Conservation (phyloP, 176 grass and related monocot species). For the Avena eriantha region DNA sequence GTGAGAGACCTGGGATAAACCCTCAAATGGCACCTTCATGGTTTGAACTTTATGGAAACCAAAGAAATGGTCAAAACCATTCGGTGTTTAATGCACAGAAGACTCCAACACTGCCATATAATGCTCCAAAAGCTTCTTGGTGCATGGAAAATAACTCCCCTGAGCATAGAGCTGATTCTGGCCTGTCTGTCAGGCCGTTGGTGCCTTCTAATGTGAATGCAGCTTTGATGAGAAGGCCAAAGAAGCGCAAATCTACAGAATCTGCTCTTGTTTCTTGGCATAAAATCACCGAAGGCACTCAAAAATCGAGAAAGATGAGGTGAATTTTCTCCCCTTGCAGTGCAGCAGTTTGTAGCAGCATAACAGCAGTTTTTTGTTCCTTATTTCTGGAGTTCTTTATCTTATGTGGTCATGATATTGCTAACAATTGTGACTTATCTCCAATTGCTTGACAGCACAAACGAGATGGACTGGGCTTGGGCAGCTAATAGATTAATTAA, state of each 20-base stretch:
- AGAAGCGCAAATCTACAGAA: conserved; percentile 75
- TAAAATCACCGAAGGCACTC: conserved; percentile 63
- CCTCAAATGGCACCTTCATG: conserved; percentile 92
- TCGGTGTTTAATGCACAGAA: conserved; percentile 57
- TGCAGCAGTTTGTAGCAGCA: conserved; percentile 18
- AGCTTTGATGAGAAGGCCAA: conserved; percentile 54
- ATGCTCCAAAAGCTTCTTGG: conserved; percentile 66
- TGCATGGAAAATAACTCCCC: conserved; percentile 60
- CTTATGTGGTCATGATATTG: conserved; percentile 42
- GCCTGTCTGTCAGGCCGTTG: conserved; percentile 53
- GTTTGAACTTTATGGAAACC: conserved; percentile 76
- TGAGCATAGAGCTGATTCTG: conserved; percentile 65
- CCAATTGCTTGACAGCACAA: conserved; percentile 59
- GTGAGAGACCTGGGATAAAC: conserved; percentile 65
- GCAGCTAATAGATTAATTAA: conserved; percentile 86
- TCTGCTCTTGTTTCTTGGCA: conserved; percentile 70
- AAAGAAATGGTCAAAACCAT: conserved; percentile 71
- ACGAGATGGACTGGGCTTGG: conserved; percentile 81
- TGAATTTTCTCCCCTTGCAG: conserved; percentile 50
- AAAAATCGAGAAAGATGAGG: conserved; percentile 71
- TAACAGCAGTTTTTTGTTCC: conserved; percentile 1
- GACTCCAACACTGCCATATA: conserved; percentile 53
- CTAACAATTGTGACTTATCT: conserved; percentile 40
- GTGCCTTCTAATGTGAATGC: conserved; percentile 43
- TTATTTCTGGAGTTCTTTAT: conserved; percentile 29